phyloP scores from a whole-genome alignment of 2,329 filamentous ascomycete species.

The Fusarium nurragi region DNA sequence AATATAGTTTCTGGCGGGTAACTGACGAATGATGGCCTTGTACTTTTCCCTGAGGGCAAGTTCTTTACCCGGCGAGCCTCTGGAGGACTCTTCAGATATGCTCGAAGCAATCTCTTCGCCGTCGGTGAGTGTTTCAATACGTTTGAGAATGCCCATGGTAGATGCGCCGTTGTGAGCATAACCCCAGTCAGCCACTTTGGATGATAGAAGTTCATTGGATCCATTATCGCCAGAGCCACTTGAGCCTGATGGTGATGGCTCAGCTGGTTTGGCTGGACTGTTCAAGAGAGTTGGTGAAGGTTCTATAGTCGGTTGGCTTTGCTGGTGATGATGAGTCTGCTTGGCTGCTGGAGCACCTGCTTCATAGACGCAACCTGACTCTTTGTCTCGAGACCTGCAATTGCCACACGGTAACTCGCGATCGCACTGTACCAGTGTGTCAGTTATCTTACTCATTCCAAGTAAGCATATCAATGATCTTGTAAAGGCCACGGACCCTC shows the following conservation, averaged over 20 bases:
- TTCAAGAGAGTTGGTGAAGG: neutral
- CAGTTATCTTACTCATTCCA: neutral
- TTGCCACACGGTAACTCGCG: slow-evolving; percentile 68
- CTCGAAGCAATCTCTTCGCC: slow-evolving; percentile 33
- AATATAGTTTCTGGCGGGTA: slow-evolving; percentile 64
- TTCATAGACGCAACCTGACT: slow-evolving; percentile 66
- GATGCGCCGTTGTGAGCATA: slow-evolving; percentile 63
- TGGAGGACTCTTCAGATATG: neutral
- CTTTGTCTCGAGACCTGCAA: slow-evolving; percentile 66
- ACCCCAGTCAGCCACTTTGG: slow-evolving; percentile 61
- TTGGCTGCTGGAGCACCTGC: slow-evolving; percentile 57
- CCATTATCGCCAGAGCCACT: slow-evolving; percentile 4
- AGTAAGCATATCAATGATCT: no score
- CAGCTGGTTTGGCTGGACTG: neutral
- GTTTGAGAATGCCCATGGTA: slow-evolving; percentile 64
- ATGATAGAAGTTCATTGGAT: slow-evolving; percentile 49
- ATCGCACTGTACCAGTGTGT: slow-evolving; percentile 59
- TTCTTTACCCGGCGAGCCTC: slow-evolving; percentile 40
- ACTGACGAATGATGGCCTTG: slow-evolving; percentile 65
- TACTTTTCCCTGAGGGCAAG: slow-evolving; percentile 64
- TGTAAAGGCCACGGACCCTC: slow-evolving; percentile 53
- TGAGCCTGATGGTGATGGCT: neutral
- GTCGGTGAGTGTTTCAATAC: slow-evolving; percentile 59
- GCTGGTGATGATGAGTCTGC: slow-evolving; percentile 25
- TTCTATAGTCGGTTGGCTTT: neutral